These are phyloP conservation scores for Ceratocystis huliohia DNA, from an alignment of 2,329 filamentous ascomycete genomes.

Conservation along the genomic window DNA sequence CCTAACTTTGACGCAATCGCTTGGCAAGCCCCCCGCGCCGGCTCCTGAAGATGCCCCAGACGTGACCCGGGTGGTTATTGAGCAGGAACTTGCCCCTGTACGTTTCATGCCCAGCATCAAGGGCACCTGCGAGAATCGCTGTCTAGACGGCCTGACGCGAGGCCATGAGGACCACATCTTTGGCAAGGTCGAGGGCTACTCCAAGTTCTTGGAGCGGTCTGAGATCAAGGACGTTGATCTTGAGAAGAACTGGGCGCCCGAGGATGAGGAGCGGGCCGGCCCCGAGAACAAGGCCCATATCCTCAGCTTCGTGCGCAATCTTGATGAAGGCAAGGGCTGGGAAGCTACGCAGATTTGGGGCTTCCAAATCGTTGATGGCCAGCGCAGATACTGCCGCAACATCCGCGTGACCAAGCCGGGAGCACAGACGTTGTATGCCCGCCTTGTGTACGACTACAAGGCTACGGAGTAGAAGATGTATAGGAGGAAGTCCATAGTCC, in stretches of 20 bases:
- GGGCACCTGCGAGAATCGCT: slow-evolving; percentile 47
- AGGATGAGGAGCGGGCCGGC: slow-evolving; percentile 37
- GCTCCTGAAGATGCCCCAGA: slow-evolving; percentile 32
- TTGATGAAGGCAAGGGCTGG: slow-evolving; percentile 38
- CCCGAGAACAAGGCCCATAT: slow-evolving; percentile 51
- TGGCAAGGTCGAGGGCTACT: slow-evolving; percentile 53
- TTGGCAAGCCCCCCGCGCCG: slow-evolving; percentile 29
- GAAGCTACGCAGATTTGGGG: slow-evolving; percentile 47
- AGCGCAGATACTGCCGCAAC: slow-evolving; percentile 42
- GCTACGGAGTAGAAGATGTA: slow-evolving; percentile 3
- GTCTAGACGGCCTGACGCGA: slow-evolving; percentile 40
- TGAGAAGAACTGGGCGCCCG: slow-evolving; percentile 46
- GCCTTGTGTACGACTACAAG: slow-evolving; percentile 45
- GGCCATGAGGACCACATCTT: slow-evolving; percentile 70
- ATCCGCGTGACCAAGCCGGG: slow-evolving; percentile 40
- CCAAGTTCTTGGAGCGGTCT: slow-evolving; percentile 36
- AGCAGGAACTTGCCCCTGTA: slow-evolving; percentile 53
- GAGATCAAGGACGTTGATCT: slow-evolving; percentile 45
- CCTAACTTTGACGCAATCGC: slow-evolving; percentile 47
- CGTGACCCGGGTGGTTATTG: slow-evolving; percentile 54
- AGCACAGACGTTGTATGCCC: slow-evolving; percentile 36
- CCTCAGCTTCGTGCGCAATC: slow-evolving; percentile 47
- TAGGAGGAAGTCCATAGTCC: neutral
- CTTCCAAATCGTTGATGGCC: slow-evolving; percentile 41
- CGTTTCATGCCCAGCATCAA: slow-evolving; percentile 39